These are phyloP conservation scores for Fusarium sp. DNA, from an alignment of 2,329 filamentous ascomycete genomes.

Conservation along the genomic window DNA sequence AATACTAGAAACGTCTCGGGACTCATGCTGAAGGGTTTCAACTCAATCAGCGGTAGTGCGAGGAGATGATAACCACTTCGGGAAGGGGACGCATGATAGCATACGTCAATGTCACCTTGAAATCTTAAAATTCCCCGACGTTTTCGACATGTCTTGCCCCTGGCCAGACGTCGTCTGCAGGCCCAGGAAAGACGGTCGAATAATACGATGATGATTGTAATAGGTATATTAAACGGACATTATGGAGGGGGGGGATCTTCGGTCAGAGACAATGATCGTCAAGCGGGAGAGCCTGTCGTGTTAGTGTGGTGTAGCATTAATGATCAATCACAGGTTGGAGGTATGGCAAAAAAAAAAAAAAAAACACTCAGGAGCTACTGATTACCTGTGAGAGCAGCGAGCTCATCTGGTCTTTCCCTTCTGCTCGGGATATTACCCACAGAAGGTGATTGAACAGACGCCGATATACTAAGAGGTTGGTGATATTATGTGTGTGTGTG, in stretches of 20 bases:
- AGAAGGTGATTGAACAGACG: not conserved
- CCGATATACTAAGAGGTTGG: not conserved
- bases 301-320: conserved; percentile 14
- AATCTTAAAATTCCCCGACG: conserved; percentile 28
- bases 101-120: conserved; percentile 25
- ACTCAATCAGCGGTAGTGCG: conserved; percentile 14
- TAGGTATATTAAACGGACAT: conserved; percentile 16
- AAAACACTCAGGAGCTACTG: not conserved
- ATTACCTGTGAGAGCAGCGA: not conserved
- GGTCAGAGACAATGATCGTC: conserved; percentile 13
- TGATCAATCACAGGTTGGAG: not conserved
- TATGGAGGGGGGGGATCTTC: conserved; percentile 9
- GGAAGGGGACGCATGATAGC: conserved; percentile 13
- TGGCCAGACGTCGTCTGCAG: not conserved
- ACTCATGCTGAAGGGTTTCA: conserved; percentile 15
- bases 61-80: conserved; percentile 29
- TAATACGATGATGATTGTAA: conserved; percentile 13
- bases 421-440: not conserved
- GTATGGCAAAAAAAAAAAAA: not conserved
- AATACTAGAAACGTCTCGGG: conserved; percentile 19
- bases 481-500: conserved; percentile 5
- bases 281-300: conserved; percentile 11
- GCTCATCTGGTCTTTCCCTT: not conserved
- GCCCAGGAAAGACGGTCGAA: conserved; percentile 24
- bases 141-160: conserved; percentile 19